Base-by-base conservation (phyloP, 2,329 filamentous ascomycete species). In the Cephalotrichum gorgonifer region DNA sequence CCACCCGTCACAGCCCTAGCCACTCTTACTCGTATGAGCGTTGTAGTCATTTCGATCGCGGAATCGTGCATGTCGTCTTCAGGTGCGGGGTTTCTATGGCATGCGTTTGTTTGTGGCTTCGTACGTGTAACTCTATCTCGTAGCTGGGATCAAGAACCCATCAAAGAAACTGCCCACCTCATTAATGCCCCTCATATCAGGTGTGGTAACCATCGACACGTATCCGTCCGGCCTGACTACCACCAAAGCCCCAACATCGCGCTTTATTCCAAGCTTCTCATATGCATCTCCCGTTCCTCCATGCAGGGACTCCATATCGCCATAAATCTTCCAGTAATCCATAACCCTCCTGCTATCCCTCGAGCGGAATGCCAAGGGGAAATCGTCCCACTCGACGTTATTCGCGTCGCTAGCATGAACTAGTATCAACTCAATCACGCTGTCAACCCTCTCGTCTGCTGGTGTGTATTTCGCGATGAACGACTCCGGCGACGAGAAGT, bases 181-280 rank as follows among this genome's bases (percentile, higher is more conserved):
- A 5, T 33, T 33, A 15, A 33, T 33, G 31, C 31, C 31, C 7
- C 9, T 15, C 11, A 65, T 62, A 20, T 68, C 63, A 15, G 71
- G 53, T 14, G 64, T 59, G 1, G 64, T 64, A 2, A 71, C 54
- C 56, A 64, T 65, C 2, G 60, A 72, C 27, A 86, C 74, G 61
- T 87, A 81, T 58, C 84, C 80, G 65, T 88, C 85, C 3, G 84
- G 85, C 45, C 85, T 63, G 2, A 81, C 66, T 2, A 82, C 64
- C 1, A 85, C 73, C 4, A 80, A 63, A 53, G 76, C 80, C 0
- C 83, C 82, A 15, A 33, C 31, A 47, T 73, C 65, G 20, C 54
- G 59, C 54, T 79, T 70, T 2, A 88, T 67, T 0, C 80, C 83
- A 51, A 80, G 82, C 3, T 69, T 71, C 49, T 73, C 65, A 56